Base-by-base conservation (phyloP, 768 basidiomycete species). In the Coprinellus micaceus region DNA sequence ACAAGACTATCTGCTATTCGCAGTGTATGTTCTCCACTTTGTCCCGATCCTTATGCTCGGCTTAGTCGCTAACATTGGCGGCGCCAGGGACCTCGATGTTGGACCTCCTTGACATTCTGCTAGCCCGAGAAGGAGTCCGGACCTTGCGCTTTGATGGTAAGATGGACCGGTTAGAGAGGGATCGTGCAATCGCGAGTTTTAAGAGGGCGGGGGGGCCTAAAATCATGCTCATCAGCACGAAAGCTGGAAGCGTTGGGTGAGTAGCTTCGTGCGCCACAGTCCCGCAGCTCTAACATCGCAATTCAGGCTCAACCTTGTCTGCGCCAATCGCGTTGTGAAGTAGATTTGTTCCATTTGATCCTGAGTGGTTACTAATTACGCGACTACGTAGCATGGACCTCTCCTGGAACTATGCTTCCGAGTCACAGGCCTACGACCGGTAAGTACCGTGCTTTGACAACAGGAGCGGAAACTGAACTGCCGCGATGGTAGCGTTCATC, bases 61-160 rank as follows among this genome's bases (percentile, higher is more conserved):
- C n/a, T n/a, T n/a, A n/a, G n/a, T n/a, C n/a, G n/a, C n/a, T n/a
- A n/a, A n/a, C n/a, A n/a, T n/a, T n/a, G n/a, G n/a, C n/a, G n/a
- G n/a, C n/a, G 41, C 9, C 22, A 88, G 86, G 86, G 86, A 89
- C 86, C 0, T 84, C 84, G 0, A 86, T 87, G 82, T 77, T 89
- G 30, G 82, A 87, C 64, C 70, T 86, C 17, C 68, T 87, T 40
- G 85, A 86, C 59, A 80, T 71, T n/a, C 52, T 85, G 24, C 79
- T 88, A 60, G 74, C 76, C 9, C 76, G 84, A 24, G 70, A 86
- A 63, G 84, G 83, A 0, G 80, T 88, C 17, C 74, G 78, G 45
- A 80, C 62, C 56, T 64, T 88, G 55, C 75, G 86, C 6, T 88
- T 85, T 61, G 87, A 89, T 58, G 86, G 86, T n/a, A 78, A 75